Conservation (phyloP, 371 early-diverging fungal genomes). For the Choanephora cucurbitarum region DNA sequence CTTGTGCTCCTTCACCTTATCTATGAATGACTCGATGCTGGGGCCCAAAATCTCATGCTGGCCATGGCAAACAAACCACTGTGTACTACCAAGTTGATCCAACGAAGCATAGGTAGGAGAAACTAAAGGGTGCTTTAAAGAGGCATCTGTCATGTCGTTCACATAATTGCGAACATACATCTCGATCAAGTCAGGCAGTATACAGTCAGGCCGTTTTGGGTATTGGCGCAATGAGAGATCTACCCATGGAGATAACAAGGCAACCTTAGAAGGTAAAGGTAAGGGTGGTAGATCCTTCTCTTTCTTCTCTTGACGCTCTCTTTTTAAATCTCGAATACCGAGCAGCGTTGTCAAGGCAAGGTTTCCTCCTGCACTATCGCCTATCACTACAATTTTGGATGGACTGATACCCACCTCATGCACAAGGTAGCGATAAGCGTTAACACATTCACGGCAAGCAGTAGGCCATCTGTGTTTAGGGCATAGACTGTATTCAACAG, state of each 20-base stretch:
- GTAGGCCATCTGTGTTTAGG: conserved; percentile 31
- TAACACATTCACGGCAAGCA: conserved; percentile 21
- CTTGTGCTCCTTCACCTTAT: background rate
- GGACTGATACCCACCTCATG: conserved; percentile 20
- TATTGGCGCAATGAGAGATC: conserved; percentile 1
- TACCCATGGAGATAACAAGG: conserved; percentile 27
- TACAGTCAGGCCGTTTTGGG: background rate
- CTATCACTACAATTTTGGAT: conserved; percentile 19
- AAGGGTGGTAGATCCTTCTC: conserved; percentile 7
- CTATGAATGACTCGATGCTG: background rate
- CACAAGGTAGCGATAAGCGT: conserved; percentile 29
- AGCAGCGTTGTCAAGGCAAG: conserved; percentile 21
- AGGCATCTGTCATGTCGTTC: background rate
- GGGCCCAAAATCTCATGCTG: background rate
- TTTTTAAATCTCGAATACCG: conserved; percentile 5
- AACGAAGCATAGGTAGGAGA: background rate
- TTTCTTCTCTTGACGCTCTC: conserved; percentile 2
- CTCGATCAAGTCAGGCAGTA: background rate
- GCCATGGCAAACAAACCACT: background rate
- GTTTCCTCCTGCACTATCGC: conserved; percentile 37
- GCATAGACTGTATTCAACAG: conserved; percentile 28
- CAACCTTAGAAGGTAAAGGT: conserved; percentile 25
- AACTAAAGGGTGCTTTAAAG: background rate
- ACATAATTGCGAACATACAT: background rate
- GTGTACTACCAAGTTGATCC: background rate